Evolutionary conservation across 2,329 filamentous ascomycete genomes (phyloP), one percentile per base, ranked within the genome.

Genomic region (Penicillium glabrum): DNA sequence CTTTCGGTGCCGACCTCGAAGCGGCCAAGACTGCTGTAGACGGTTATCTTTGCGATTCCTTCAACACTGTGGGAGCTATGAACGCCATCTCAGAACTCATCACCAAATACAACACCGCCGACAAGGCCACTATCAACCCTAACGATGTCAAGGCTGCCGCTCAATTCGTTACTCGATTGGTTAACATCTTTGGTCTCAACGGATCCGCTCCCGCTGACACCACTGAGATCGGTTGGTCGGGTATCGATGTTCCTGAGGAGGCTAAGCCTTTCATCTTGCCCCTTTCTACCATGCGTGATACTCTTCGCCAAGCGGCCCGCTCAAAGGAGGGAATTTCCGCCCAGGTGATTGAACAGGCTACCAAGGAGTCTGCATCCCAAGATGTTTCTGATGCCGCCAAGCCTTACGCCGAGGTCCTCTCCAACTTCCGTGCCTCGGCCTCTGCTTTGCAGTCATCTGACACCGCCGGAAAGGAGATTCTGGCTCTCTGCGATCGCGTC

Each of bases 51-150:
- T 82, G 83, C 64, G 91, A 96, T 75, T 96, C 92, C 0, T 96
- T 97, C 72, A 89, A 97, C 74, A 97, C 93, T 0, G 86, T 90
- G 1, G 79, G 81, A 50, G 91, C 88, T 5, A 91, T 97, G 89
- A 83, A 84, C 48, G 78, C 86, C n/a, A 88, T 97, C 46, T 85
- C 87, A 2, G 86, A 90, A 54, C 78, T 97, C 24, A 88, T 97
- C 60, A 89, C 87, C 47, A 85, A 89, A 43, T 89, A 89, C 69
- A 96, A 96, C 74, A 79, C 77, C 26, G 75, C 77, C 16, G 72
- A 79, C 52, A 79, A 78, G 51, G 70, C 76, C 6, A 66, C 73
- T 7, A 63, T 85, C 1, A 79, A 81, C 6, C 71, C 78, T 8
- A 69, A 75, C 33, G 78, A 81, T 8, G 77, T 81, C 3, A 74